These are phyloP conservation scores for Neurospora sp. DNA, from an alignment of 495 filamentous ascomycete species.

Conservation along the genomic window DNA sequence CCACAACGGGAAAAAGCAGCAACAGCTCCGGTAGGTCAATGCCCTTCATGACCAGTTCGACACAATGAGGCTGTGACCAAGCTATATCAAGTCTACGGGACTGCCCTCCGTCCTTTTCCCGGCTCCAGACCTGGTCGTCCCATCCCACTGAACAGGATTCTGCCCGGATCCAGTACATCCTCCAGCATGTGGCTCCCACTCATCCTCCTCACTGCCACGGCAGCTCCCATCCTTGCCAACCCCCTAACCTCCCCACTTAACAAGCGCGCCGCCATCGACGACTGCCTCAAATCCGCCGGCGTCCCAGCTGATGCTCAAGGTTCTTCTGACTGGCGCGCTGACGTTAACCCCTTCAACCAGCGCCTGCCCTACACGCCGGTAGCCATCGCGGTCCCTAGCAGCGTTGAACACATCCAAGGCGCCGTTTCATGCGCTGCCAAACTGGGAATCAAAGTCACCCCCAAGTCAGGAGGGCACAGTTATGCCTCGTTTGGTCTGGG, in stretches of 20 bases:
- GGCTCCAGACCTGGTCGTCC: not conserved
- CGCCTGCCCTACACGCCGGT: slow-evolving; percentile 27
- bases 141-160: not conserved
- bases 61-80: not conserved
- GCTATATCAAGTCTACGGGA: slow-evolving; percentile 2
- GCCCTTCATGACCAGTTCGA: not conserved
- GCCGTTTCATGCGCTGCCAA: slow-evolving; percentile 33
- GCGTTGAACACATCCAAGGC: slow-evolving; percentile 29
- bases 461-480: slow-evolving; percentile 38
- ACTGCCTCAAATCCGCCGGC: slow-evolving; percentile 27
- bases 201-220: slow-evolving; percentile 5
- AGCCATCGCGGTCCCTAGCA: slow-evolving; percentile 32
- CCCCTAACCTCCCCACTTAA: slow-evolving; percentile 8
- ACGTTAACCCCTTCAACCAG: slow-evolving; percentile 31
- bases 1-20: not conserved
- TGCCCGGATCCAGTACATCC: not conserved
- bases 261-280: slow-evolving; percentile 27
- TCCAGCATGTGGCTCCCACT: slow-evolving; percentile 11
- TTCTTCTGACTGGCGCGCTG: slow-evolving; percentile 29
- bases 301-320: slow-evolving; percentile 23
- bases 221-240: slow-evolving; percentile 6
- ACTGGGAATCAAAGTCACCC: slow-evolving; percentile 30
- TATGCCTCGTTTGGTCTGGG: slow-evolving; percentile 38
- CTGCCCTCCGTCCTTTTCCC: not conserved
- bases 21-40: not conserved